Conservation (phyloP, 768 basidiomycete genomes). For the Amanita subjunquillea region DNA sequence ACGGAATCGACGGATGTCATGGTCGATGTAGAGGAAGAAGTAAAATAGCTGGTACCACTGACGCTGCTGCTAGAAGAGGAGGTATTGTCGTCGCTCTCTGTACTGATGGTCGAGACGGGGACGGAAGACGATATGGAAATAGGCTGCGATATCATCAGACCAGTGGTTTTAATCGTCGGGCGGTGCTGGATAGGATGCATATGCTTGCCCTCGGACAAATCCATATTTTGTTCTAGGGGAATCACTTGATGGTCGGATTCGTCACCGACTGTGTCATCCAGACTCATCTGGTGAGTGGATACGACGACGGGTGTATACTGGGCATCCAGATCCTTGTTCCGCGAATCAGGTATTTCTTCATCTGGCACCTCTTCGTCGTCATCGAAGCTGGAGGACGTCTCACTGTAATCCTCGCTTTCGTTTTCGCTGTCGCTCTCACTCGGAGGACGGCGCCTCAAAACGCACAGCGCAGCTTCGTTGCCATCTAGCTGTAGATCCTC, state of each 20-base stretch:
- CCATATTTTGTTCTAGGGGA: conserved; percentile 17
- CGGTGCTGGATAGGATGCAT: conserved; percentile 47
- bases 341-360: conserved; percentile 14
- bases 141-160: conserved; percentile 3
- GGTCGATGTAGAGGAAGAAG: not conserved
- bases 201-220: conserved; percentile 25
- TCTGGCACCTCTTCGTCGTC: conserved; percentile 18
- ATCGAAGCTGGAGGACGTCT: conserved; percentile 11
- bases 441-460: conserved; percentile 6
- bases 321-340: conserved; percentile 9
- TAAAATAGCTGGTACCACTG: not conserved
- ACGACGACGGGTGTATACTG: conserved; percentile 1
- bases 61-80: not conserved
- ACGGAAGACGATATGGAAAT: conserved; percentile 7
- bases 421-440: conserved; percentile 12
- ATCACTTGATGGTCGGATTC: conserved; percentile 9
- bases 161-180: conserved; percentile 8
- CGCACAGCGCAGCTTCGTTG: conserved; percentile 22
- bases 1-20: not conserved
- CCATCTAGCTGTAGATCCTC: conserved; percentile 43
- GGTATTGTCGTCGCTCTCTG: not conserved
- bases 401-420: conserved; percentile 16
- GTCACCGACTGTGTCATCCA: conserved; percentile 11
- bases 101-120: not conserved
- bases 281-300: conserved; percentile 7